A percentile compares a stretch with the other conserved stretches of the same genome.
Evolutionary conservation across 73 alveolate genomes (phyloP).

Genomic region (Tetrahymena malaccensis): DNA sequence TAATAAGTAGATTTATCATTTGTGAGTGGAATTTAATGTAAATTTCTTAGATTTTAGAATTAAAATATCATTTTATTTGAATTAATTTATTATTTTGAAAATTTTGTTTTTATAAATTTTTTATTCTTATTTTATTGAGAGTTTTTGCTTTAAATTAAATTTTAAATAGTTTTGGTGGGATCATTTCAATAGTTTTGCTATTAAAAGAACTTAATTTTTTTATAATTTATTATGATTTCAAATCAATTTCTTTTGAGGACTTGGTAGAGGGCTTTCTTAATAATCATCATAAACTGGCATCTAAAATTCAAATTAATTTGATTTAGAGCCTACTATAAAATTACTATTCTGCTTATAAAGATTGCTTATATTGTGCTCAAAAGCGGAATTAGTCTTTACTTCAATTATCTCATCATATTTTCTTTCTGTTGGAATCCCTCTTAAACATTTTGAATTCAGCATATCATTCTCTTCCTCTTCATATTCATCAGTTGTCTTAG

Average conservation of each 20-base stretch:
- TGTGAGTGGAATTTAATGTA: too few relatives aligned
- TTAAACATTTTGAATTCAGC: neutral
- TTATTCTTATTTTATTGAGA: neutral
- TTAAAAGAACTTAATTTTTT: too few relatives aligned
- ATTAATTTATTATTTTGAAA: too few relatives aligned
- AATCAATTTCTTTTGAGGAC: neutral
- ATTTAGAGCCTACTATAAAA: neutral
- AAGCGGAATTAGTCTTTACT: neutral
- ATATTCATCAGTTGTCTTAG: neutral
- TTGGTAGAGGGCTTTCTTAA: neutral
- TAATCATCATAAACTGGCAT: neutral
- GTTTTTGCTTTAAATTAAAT: neutral
- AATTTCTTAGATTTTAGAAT: too few relatives aligned
- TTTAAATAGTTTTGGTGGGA: neutral
- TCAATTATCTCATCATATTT: neutral
- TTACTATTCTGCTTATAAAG: neutral
- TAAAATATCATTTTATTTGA: too few relatives aligned
- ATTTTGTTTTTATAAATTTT: neutral
- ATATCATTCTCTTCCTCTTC: neutral
- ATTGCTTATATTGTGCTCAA: neutral
- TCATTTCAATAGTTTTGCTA: neutral
- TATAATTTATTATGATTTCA: neutral
- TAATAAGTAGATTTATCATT: too few relatives aligned
- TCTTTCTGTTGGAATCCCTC: neutral
- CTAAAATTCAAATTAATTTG: neutral